Conservation (phyloP, 306 rosid species). For the Oxytropis ochrocephala region DNA sequence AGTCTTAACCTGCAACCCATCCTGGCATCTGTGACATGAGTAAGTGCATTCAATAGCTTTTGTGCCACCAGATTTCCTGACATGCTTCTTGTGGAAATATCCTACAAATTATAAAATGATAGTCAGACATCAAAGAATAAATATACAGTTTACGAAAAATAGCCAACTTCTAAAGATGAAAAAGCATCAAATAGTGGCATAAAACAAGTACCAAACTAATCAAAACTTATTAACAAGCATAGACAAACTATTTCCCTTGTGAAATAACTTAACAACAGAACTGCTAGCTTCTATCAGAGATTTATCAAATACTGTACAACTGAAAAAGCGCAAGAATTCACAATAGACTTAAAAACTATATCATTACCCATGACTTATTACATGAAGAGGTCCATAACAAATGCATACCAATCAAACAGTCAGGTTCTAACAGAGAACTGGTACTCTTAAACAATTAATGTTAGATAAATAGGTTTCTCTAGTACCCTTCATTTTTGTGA, state of each 20-base stretch:
- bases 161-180: background rate
- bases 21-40: slow-evolving; percentile 71
- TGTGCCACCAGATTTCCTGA: slow-evolving; percentile 53
- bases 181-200: slow-evolving; percentile 7
- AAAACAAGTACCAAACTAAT: slow-evolving; percentile 17
- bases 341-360: background rate
- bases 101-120: slow-evolving; percentile 42
- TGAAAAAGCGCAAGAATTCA: background rate
- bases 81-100: slow-evolving; percentile 88
- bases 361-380: background rate
- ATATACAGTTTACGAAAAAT: slow-evolving; percentile 7
- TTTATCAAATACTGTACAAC: background rate
- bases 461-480: background rate
- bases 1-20: slow-evolving; percentile 33
- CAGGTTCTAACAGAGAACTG: background rate
- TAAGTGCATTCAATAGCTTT: slow-evolving; percentile 35
- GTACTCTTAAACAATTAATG: too few relatives aligned
- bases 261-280: slow-evolving; percentile 7
- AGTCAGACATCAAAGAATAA: slow-evolving; percentile 20
- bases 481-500: background rate
- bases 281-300: background rate
- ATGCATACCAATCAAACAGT: background rate
- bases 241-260: background rate
- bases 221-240: background rate
- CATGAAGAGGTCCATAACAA: background rate